These are phyloP conservation scores for Ogataea angusta DNA, from an alignment of 805 yeast species.

Conservation along the genomic window DNA sequence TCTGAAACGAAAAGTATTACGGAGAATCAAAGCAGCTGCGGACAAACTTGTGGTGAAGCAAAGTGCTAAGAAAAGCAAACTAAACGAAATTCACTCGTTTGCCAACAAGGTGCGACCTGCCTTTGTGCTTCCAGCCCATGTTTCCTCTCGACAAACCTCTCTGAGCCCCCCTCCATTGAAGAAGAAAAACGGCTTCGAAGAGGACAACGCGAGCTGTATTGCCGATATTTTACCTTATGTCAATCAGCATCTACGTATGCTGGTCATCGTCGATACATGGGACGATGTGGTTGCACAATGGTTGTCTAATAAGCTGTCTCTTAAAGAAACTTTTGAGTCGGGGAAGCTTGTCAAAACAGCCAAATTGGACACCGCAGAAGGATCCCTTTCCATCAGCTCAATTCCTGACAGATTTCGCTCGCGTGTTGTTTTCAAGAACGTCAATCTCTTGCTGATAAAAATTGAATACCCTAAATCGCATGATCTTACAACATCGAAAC, in stretches of 20 bases:
- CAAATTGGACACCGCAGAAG: constrained; percentile 2
- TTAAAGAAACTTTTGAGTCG: constrained; percentile 31
- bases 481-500: constrained; percentile 15
- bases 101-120: constrained; percentile 27
- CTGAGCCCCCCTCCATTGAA: neutral
- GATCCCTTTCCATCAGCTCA: constrained; percentile 35
- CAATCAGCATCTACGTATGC: constrained; percentile 19
- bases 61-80: constrained; percentile 35
- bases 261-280: constrained; percentile 51
- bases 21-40: constrained; percentile 33
- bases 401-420: constrained; percentile 40
- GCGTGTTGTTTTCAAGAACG: constrained; percentile 36
- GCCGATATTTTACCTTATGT: neutral
- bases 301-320: constrained; percentile 10
- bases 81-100: constrained; percentile 36
- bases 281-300: constrained; percentile 15
- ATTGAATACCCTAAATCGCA: constrained; percentile 40
- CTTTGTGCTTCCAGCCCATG: constrained; percentile 1
- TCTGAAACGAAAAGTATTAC: constrained; percentile 33
- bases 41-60: constrained; percentile 19
- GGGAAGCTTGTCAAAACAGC: constrained; percentile 17
- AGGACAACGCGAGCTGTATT: neutral
- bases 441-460: constrained; percentile 48
- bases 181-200: neutral
- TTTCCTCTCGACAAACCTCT: neutral